Base-by-base conservation (phyloP, 75 land plant genomes). In the Picea glauca region DNA sequence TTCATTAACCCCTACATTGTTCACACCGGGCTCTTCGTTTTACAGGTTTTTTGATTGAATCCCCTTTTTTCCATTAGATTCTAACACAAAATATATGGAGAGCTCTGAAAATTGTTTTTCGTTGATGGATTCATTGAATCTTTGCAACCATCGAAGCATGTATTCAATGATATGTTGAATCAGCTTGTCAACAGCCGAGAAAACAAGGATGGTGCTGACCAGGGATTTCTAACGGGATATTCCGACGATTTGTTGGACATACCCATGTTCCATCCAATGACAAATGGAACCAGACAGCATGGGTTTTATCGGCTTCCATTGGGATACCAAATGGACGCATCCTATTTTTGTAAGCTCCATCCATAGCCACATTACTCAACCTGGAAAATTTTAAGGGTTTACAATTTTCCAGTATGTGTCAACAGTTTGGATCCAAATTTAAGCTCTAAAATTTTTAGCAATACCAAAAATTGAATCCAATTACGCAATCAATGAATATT, bases 311-410 rank as follows among this genome's bases (percentile, higher is more conserved):
- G 98, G 35, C 92, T 97, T 82, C 96, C 99, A 14, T 56, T 94
- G 30, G 98, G 99, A 76, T 97, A 97, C 76, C 99, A 97, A 80
- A 97, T 97, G 99, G 99, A 97, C 84, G 98, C 98, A 64, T 87
- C 99, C 15, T 97, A 94, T 74, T 97, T 79, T 72, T 97, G 99
- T 97, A 76, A 91, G 99, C 56, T 9, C 56, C 56, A 50, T 9
- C 12, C 56, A 50, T 50, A 9, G 56, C 0, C 50, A 46, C 50
- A 46, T 0, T 9, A 58, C 18, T 61, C 21, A 18, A 0, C n/a
- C 62, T 61, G 62, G 26, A 61, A 61, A n/a, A n/a, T 18, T 61
- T 20, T 13, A 46, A 46, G 8, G 8, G 50, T 46, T 7, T 46
- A 7, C 50, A 46, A 6, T 46, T 46, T 46, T 46, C 50, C 20